Evolutionary conservation across 768 basidiomycete species (phyloP).

Genomic region (Tricholoma terreum): DNA sequence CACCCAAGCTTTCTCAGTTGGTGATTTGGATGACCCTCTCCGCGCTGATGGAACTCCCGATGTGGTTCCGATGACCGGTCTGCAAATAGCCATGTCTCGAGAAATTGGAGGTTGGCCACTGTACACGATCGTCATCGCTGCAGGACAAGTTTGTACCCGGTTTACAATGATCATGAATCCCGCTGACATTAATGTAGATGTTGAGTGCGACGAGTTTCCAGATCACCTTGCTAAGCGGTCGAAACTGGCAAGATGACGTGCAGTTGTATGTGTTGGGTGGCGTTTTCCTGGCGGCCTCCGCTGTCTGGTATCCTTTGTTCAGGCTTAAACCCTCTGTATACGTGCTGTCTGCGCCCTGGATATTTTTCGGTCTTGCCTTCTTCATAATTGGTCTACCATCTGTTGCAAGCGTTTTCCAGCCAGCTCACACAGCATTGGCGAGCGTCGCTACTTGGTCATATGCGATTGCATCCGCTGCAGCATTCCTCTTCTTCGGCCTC

Average conservation of each 20-base stretch:
- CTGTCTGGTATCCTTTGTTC: conserved; percentile 90
- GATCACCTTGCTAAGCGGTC: conserved; percentile 84
- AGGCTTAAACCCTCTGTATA: conserved; percentile 85
- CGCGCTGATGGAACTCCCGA: conserved; percentile 55
- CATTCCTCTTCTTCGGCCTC: conserved; percentile 91
- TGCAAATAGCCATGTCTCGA: conserved; percentile 82
- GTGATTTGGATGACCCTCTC: conserved; percentile 42
- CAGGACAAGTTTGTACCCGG: conserved; percentile 60
- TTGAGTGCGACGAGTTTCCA: conserved; percentile 92
- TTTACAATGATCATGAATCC: neutral
- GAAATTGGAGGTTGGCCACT: conserved; percentile 85
- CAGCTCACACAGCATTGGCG: conserved; percentile 64
- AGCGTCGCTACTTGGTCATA: conserved; percentile 88
- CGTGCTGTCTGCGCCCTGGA: conserved; percentile 82
- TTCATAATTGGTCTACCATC: conserved; percentile 89
- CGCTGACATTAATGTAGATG: conserved; percentile 47
- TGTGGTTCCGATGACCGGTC: conserved; percentile 70
- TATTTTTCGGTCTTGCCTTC: conserved; percentile 90
- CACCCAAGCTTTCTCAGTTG: conserved; percentile 43
- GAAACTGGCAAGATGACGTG: conserved; percentile 75
- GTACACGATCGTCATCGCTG: conserved; percentile 84
- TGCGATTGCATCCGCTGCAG: conserved; percentile 88
- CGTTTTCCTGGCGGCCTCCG: conserved; percentile 82
- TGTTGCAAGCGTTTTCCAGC: conserved; percentile 52
- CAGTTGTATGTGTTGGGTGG: conserved; percentile 90